Conservation (phyloP, 768 basidiomycete genomes). For the Panaeolus cyanescens region DNA sequence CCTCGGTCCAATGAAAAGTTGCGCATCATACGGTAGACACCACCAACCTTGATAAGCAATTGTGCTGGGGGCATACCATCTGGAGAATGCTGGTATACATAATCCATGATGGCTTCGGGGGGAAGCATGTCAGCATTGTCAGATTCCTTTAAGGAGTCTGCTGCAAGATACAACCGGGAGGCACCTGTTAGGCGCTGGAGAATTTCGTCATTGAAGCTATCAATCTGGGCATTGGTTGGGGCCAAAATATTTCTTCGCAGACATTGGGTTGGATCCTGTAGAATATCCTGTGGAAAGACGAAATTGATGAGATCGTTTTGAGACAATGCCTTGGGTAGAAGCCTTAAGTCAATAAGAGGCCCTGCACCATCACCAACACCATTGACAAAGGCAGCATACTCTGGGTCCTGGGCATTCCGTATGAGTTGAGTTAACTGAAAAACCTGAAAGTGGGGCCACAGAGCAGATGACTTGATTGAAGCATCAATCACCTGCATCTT, state of each 20-base stretch:
- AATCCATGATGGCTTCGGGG: conserved; percentile 12
- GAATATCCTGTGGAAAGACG: conserved; percentile 26
- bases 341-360: conserved; percentile 19
- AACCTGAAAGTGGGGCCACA: conserved; percentile 33
- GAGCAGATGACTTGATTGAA: conserved; percentile 34
- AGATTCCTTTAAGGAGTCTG: conserved; percentile 17
- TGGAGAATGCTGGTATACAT: conserved; percentile 9
- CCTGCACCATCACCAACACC: conserved; percentile 33
- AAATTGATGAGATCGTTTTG: conserved; percentile 15
- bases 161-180: conserved; percentile 6
- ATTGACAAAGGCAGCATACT: conserved; percentile 37
- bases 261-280: conserved; percentile 22
- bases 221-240: conserved; percentile 36
- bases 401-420: conserved; percentile 35
- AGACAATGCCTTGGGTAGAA: background rate
- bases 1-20: conserved; percentile 39
- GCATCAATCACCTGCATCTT: conserved; percentile 30
- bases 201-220: conserved; percentile 33
- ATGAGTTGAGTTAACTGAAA: conserved; percentile 30
- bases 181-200: conserved; percentile 24
- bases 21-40: conserved; percentile 33
- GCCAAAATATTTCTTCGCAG: conserved; percentile 35
- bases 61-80: conserved; percentile 19
- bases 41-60: conserved; percentile 31
- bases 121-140: conserved; percentile 11